Percentiles rank a stretch among this genome's conserved stretches.
Evolutionary conservation across 169 alveolate species (phyloP).

Genomic region (Plasmodium chabaudi): DNA sequence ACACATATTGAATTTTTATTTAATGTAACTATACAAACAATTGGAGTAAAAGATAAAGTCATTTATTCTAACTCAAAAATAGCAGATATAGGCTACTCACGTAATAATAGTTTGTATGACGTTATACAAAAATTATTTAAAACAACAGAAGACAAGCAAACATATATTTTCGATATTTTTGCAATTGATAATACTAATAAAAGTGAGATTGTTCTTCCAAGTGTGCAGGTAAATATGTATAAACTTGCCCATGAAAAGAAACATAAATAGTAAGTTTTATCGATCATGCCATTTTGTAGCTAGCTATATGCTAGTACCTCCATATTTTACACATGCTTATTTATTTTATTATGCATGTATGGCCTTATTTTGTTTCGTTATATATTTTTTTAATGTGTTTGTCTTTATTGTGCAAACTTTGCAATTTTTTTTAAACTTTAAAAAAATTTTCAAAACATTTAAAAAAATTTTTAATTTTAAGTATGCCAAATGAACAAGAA

Average conservation of each 20-base stretch:
- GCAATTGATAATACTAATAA: conserved; percentile 28
- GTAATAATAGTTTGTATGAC: conserved; percentile 11
- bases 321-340: not conserved
- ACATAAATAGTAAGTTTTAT: too few relatives aligned
- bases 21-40: conserved; percentile 47
- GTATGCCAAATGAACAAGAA: too few relatives aligned
- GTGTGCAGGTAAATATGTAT: conserved; percentile 44
- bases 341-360: too few relatives aligned
- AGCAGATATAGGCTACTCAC: not conserved
- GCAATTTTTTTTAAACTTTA: too few relatives aligned
- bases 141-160: not conserved
- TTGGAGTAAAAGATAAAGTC: conserved; percentile 49
- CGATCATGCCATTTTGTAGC: too few relatives aligned
- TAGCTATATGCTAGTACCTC: too few relatives aligned
- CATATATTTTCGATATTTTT: conserved; percentile 24
- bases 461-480: too few relatives aligned
- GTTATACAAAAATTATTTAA: conserved; percentile 20
- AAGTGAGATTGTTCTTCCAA: conserved; percentile 31
- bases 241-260: not conserved
- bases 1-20: conserved; percentile 28
- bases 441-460: too few relatives aligned
- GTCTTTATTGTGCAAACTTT: too few relatives aligned
- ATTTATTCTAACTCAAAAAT: conserved; percentile 35
- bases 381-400: too few relatives aligned
- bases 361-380: too few relatives aligned